Evolutionary conservation across 306 rosid species (phyloP).

Genomic region (Luffa acutangula): DNA sequence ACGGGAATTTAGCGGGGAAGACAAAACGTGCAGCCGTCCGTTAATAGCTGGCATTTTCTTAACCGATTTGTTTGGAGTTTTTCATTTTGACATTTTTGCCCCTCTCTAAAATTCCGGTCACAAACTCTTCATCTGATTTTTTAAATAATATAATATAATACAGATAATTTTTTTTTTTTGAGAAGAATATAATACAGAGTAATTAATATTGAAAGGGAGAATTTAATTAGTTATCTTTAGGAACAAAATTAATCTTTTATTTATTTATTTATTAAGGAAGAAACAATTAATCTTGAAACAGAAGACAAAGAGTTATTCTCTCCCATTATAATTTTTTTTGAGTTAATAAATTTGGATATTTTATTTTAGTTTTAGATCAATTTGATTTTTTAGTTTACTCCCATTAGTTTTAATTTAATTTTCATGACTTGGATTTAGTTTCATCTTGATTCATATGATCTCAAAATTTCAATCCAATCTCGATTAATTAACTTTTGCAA

Average conservation of each 20-base stretch:
- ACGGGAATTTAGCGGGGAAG: not conserved
- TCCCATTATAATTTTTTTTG: not conserved
- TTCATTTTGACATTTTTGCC: not conserved
- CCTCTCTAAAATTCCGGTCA: not conserved
- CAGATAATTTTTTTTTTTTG: no score
- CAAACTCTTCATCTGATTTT: not conserved
- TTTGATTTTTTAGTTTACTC: no score
- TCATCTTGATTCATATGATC: no score
- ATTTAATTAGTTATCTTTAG: not conserved
- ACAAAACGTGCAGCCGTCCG: not conserved
- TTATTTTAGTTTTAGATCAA: no score
- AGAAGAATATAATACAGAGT: no score
- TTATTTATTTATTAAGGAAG: no score
- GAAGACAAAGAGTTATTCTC: not conserved
- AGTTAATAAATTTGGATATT: not conserved
- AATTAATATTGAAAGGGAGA: not conserved
- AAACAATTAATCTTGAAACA: not conserved
- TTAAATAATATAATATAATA: not conserved
- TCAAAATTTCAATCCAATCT: no score
- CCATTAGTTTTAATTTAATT: no score
- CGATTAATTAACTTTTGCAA: no score
- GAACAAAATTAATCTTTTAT: not conserved
- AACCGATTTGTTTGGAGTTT: not conserved
- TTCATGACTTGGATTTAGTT: no score
- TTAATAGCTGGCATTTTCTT: conserved; percentile 15